Conservation (phyloP, 441 rosid genomes). For the Francoa sonchifolia region DNA sequence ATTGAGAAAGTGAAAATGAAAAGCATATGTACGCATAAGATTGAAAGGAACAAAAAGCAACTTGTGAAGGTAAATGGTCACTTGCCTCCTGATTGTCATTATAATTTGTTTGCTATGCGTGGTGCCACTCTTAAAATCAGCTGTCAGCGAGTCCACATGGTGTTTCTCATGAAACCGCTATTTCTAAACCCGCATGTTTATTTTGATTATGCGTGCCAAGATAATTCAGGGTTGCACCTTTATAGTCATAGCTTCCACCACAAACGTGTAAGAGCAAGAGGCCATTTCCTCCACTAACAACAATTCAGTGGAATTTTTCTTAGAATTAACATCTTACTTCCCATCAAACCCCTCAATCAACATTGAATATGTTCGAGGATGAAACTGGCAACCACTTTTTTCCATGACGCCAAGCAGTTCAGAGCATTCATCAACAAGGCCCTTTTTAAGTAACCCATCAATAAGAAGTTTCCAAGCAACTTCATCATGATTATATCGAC, state of each 20-base stretch:
- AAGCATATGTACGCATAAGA: no score
- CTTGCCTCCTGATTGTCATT: slow-evolving; percentile 14
- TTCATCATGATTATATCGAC: slow-evolving; percentile 58
- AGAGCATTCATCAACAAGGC: slow-evolving; percentile 35
- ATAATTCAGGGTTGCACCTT: not conserved
- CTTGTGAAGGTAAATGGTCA: slow-evolving; percentile 1
- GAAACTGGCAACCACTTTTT: slow-evolving; percentile 37
- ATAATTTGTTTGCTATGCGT: not conserved
- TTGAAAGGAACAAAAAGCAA: not conserved
- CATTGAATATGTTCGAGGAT: slow-evolving; percentile 46
- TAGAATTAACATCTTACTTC: slow-evolving; percentile 13
- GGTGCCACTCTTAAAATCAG: slow-evolving; percentile 3
- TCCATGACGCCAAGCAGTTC: slow-evolving; percentile 55
- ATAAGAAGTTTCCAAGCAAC: slow-evolving; percentile 67
- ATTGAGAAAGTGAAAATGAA: no score
- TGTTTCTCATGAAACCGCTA: slow-evolving; percentile 4
- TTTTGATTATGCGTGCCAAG: not conserved
- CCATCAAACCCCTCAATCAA: slow-evolving; percentile 44
- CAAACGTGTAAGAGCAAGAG: not conserved
- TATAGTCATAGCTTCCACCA: not conserved
- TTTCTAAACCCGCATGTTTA: not conserved
- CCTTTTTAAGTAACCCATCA: slow-evolving; percentile 59
- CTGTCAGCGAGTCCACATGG: not conserved
- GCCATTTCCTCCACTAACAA: not conserved
- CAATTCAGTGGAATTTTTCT: not conserved